Conservation (phyloP, 2,329 filamentous ascomycete genomes). For the Colletotrichum sojae region DNA sequence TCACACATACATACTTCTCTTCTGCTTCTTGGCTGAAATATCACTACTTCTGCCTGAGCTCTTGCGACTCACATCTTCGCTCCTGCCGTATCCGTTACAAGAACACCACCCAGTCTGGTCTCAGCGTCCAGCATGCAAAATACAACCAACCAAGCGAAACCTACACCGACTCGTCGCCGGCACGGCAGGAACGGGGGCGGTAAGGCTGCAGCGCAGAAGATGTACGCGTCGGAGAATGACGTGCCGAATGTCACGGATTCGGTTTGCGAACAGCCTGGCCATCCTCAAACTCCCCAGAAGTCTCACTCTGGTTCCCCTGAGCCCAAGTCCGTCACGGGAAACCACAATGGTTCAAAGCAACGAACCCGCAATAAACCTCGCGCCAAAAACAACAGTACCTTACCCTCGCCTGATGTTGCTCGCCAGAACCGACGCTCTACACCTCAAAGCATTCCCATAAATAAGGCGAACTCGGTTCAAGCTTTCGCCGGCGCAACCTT, state of each 20-base stretch:
- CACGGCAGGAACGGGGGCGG: conserved; percentile 51
- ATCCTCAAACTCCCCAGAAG: conserved; percentile 65
- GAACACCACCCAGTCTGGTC: not conserved
- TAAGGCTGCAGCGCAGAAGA: conserved; percentile 61
- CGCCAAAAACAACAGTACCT: conserved; percentile 37
- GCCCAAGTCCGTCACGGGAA: conserved; percentile 48
- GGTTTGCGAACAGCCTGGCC: conserved; percentile 52
- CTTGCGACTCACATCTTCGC: not conserved
- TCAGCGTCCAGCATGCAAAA: conserved; percentile 50
- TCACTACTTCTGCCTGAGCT: not conserved
- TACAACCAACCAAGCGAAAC: conserved; percentile 49
- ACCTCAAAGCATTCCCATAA: conserved; percentile 47
- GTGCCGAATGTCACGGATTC: conserved; percentile 45
- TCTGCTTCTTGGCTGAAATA: not conserved
- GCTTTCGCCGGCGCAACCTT: conserved; percentile 95
- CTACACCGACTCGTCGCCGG: conserved; percentile 54
- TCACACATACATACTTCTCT: not conserved
- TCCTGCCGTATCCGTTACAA: not conserved
- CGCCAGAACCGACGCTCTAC: conserved; percentile 61
- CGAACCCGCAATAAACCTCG: conserved; percentile 43
- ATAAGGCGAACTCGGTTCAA: conserved; percentile 63
- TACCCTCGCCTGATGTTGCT: conserved; percentile 58
- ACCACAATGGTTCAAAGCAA: conserved; percentile 46
- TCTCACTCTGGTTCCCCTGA: conserved; percentile 53
- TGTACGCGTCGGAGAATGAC: conserved; percentile 74